phyloP scores from a whole-genome alignment of 169 alveolate species.

The Theileria parva region DNA sequence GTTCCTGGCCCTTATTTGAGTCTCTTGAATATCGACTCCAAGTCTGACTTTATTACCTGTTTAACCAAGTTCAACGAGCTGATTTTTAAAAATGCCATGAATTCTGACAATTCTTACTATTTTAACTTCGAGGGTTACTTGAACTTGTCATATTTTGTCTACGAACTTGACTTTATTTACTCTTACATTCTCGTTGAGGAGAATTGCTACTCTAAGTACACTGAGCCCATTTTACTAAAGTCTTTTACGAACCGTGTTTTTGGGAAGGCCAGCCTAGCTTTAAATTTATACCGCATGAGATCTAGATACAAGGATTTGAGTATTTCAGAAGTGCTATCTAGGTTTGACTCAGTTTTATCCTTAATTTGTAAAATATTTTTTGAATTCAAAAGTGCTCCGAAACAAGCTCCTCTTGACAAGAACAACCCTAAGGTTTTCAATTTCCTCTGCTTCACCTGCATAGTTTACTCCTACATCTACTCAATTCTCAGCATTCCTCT shows the following conservation, averaged over 20 bases:
- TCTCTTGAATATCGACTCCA: conserved; percentile 41
- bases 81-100: conserved; percentile 1
- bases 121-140: conserved; percentile 21
- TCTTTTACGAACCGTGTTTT: conserved; percentile 40
- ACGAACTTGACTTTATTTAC: conserved; percentile 56
- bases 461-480: conserved; percentile 62
- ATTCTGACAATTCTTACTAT: conserved; percentile 2
- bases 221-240: conserved; percentile 46
- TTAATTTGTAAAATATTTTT: conserved; percentile 48
- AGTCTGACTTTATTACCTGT: conserved; percentile 42
- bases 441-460: conserved; percentile 35
- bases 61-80: conserved; percentile 20
- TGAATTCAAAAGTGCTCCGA: conserved; percentile 10
- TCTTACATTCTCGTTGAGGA: conserved; percentile 36
- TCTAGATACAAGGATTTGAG: conserved; percentile 18
- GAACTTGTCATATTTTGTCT: conserved; percentile 41
- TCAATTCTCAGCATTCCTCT: conserved; percentile 53
- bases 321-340: conserved; percentile 15
- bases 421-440: conserved; percentile 23
- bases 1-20: conserved; percentile 66
- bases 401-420: conserved; percentile 7
- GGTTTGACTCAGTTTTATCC: conserved; percentile 41
- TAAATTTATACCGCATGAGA: conserved; percentile 33
- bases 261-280: conserved; percentile 38
- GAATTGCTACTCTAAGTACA: conserved; percentile 44